Percentiles rank a stretch among this genome's conserved stretches.
These are phyloP conservation scores for Neopestalotiopsis sp. DNA, from an alignment of 2,329 filamentous ascomycete species.

Conservation along the genomic window DNA sequence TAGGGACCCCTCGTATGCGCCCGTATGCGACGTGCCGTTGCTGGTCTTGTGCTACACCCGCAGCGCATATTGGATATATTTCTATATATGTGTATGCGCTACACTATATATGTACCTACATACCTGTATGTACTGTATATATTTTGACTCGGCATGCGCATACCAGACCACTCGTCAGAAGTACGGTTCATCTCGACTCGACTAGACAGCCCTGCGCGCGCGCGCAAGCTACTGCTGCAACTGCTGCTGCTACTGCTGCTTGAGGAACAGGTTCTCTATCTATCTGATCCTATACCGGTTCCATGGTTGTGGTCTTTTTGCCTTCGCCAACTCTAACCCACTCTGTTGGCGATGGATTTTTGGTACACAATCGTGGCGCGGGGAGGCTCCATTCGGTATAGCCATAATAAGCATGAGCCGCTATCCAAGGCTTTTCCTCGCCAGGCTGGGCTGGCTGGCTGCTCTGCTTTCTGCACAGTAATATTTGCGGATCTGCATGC, in stretches of 20 bases:
- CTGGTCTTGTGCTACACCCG: neutral
- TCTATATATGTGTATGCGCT: too few relatives aligned
- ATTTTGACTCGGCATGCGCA: neutral
- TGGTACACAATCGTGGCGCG: neutral
- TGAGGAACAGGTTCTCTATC: neutral
- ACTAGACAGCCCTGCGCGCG: neutral
- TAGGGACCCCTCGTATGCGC: conserved; percentile 6
- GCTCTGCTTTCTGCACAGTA: neutral
- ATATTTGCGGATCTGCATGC: conserved; percentile 12
- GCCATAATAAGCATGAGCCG: neutral
- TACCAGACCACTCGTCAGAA: neutral
- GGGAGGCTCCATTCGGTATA: neutral
- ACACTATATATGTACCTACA: too few relatives aligned
- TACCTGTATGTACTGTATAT: neutral
- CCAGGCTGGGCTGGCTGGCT: too few relatives aligned
- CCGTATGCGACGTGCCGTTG: conserved; percentile 15
- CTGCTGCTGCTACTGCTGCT: neutral
- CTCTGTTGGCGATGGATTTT: neutral
- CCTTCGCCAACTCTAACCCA: neutral
- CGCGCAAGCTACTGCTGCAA: neutral
- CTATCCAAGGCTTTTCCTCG: neutral
- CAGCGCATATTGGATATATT: neutral
- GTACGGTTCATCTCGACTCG: neutral
- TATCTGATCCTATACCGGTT: neutral
- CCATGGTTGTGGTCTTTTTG: neutral